Conservation (phyloP, 345 rosid genomes). For the Camelina hispida region DNA sequence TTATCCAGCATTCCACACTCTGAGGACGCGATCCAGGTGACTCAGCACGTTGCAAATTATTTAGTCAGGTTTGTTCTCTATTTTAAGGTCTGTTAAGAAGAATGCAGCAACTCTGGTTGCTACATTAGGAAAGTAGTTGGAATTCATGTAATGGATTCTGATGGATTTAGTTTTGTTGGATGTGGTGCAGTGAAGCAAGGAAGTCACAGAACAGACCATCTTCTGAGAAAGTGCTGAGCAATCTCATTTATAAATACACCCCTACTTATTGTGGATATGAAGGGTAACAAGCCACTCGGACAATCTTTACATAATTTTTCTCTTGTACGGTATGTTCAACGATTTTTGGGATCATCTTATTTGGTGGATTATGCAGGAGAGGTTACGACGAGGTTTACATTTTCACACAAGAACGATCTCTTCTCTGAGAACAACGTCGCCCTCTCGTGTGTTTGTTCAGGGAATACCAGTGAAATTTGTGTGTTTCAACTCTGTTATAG, state of each 20-base stretch:
- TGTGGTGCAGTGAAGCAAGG: conserved; percentile 80
- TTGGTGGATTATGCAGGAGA: conserved; percentile 55
- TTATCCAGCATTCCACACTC: conserved; percentile 79
- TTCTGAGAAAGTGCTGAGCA: conserved; percentile 64
- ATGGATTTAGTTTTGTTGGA: neutral
- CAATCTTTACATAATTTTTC: neutral
- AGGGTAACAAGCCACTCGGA: conserved; percentile 62
- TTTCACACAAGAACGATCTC: conserved; percentile 51
- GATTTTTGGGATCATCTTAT: conserved; percentile 6
- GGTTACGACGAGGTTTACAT: conserved; percentile 91
- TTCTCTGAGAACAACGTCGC: conserved; percentile 14
- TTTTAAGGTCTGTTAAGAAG: neutral
- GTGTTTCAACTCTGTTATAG: too few species aligned
- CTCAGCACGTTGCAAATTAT: conserved; percentile 79
- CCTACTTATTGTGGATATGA: conserved; percentile 86
- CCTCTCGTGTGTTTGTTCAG: neutral
- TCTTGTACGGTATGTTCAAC: neutral
- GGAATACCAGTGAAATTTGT: conserved; percentile 8
- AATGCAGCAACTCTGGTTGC: neutral
- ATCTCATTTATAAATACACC: conserved; percentile 78
- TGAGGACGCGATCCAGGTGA: conserved; percentile 87
- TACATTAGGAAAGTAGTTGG: conserved; percentile 5
- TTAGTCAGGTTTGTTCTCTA: conserved; percentile 66
- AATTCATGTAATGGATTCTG: neutral
- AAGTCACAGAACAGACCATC: conserved; percentile 77